A percentile compares a stretch with the other conserved stretches of the same genome.
Conservation (phyloP, 768 basidiomycete genomes). For the Podaxis sp. region DNA sequence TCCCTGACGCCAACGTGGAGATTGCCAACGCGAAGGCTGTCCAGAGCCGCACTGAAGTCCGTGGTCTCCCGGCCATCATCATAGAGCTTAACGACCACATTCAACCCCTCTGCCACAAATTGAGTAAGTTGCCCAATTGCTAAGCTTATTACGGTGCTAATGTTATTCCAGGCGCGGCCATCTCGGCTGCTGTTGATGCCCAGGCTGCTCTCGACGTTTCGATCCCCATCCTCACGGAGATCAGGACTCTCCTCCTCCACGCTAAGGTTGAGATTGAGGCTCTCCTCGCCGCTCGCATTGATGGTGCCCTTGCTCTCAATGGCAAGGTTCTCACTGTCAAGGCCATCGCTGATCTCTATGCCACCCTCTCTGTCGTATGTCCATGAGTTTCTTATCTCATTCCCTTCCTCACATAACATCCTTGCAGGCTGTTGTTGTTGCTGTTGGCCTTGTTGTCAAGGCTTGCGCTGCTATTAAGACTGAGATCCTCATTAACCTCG, state of each 20-base stretch:
- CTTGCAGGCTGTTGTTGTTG: background rate
- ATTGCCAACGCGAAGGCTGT: background rate
- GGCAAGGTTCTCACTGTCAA: constrained; percentile 17
- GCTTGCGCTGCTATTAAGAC: constrained; percentile 7
- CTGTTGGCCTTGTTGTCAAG: constrained; percentile 5
- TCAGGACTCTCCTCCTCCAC: constrained; percentile 12
- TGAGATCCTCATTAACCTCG: constrained; percentile 13
- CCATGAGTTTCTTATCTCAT: constrained; percentile 8
- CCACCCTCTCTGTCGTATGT: constrained; percentile 16
- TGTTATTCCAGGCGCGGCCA: background rate
- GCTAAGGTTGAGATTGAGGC: constrained; percentile 18
- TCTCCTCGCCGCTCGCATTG: constrained; percentile 15
- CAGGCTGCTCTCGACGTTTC: constrained; percentile 16
- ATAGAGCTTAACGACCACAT: constrained; percentile 13
- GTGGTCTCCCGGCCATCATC: constrained; percentile 5
- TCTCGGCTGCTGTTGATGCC: background rate
- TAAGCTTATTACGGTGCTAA: background rate
- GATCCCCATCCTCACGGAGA: constrained; percentile 17
- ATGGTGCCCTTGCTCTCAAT: constrained; percentile 13
- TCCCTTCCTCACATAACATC: background rate
- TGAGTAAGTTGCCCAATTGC: background rate
- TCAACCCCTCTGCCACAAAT: constrained; percentile 8
- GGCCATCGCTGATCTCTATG: constrained; percentile 16
- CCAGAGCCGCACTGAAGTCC: background rate
- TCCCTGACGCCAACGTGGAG: background rate